phyloP scores from a whole-genome alignment of 2,329 filamentous ascomycete genomes.

The Didymella arachidicola region DNA sequence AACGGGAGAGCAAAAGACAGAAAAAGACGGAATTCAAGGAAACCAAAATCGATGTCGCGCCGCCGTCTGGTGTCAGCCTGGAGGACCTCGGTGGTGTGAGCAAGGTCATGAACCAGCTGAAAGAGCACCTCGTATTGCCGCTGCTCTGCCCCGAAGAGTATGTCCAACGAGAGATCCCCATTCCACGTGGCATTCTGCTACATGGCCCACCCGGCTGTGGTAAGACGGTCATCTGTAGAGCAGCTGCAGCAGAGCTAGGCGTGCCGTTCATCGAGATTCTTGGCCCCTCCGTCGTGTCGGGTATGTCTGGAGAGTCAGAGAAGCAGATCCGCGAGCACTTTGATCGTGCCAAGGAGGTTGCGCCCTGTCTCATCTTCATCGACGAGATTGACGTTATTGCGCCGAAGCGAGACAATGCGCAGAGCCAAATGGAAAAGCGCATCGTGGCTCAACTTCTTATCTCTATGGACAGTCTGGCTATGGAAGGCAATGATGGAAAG shows the following conservation, averaged over 20 bases:
- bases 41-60: constrained; percentile 65
- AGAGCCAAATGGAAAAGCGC: constrained; percentile 88
- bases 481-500: constrained; percentile 75
- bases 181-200: constrained; percentile 76
- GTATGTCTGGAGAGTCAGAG: constrained; percentile 89
- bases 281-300: constrained; percentile 80
- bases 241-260: constrained; percentile 76
- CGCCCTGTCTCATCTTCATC: constrained; percentile 89
- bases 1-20: constrained; percentile 71
- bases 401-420: constrained; percentile 81
- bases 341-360: constrained; percentile 84
- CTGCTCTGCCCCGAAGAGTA: constrained; percentile 74
- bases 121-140: constrained; percentile 75
- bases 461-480: constrained; percentile 81
- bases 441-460: constrained; percentile 84
- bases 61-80: constrained; percentile 72
- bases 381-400: constrained; percentile 93
- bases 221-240: constrained; percentile 84
- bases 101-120: constrained; percentile 72
- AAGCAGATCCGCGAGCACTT: constrained; percentile 86
- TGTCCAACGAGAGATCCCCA: constrained; percentile 69
- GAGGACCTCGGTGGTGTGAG: constrained; percentile 80
- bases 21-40: constrained; percentile 55
- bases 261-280: constrained; percentile 84
- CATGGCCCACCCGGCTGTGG: constrained; percentile 87